A percentile compares a stretch with the other conserved stretches of the same genome.
Evolutionary conservation across 2,329 filamentous ascomycete species (phyloP).

Genomic region (Polychaeton citri): DNA sequence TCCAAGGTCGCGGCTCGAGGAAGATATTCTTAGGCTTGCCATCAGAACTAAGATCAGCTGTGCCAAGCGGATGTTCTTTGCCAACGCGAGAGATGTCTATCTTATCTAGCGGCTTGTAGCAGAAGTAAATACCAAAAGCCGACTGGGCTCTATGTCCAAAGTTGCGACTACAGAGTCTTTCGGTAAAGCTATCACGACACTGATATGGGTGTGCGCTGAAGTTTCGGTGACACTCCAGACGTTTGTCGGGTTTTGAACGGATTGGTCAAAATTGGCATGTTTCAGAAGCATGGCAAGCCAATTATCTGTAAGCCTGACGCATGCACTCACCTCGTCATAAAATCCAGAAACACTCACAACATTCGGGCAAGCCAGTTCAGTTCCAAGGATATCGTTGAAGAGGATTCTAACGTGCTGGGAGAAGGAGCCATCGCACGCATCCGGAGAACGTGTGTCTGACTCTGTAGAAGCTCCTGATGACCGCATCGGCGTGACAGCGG

Average conservation of each 20-base stretch:
- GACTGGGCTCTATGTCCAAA: constrained; percentile 62
- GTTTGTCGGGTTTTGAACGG: constrained; percentile 52
- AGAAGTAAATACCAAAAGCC: constrained; percentile 51
- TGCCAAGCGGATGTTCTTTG: constrained; percentile 76
- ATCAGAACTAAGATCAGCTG: constrained; percentile 42
- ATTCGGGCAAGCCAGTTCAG: constrained; percentile 29
- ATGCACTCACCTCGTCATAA: constrained; percentile 33
- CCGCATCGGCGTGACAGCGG: neutral
- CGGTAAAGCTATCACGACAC: constrained; percentile 28
- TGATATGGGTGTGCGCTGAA: constrained; percentile 70
- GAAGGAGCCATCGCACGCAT: neutral
- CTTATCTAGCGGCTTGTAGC: constrained; percentile 54
- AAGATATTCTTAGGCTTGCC: constrained; percentile 49
- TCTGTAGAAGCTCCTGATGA: neutral
- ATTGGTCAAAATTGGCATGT: constrained; percentile 47
- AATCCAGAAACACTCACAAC: constrained; percentile 26
- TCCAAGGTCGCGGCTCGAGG: constrained; percentile 31
- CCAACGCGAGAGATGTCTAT: constrained; percentile 40
- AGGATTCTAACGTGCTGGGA: neutral
- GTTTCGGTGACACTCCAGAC: constrained; percentile 58
- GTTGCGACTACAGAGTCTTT: constrained; percentile 44
- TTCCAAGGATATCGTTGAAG: constrained; percentile 7
- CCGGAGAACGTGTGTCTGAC: neutral
- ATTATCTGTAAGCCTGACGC: constrained; percentile 71
- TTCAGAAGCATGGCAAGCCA: constrained; percentile 28